Conservation (phyloP, 1,139 yeast species). For the Suhomyces coccinellae region DNA sequence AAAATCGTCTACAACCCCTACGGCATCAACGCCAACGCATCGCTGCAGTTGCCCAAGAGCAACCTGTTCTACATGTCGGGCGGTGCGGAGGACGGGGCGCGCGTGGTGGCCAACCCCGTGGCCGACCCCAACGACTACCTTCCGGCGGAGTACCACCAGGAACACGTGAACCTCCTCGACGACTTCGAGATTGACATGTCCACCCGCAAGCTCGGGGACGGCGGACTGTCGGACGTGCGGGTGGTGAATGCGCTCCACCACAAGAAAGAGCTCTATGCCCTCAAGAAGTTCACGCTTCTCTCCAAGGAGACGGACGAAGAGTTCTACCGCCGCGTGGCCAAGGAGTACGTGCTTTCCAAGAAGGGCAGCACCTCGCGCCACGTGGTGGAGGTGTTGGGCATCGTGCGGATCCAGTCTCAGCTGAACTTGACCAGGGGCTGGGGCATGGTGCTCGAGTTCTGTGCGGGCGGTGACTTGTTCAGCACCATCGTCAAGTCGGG, state of each 20-base stretch:
- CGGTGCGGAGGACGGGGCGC: constrained; percentile 37
- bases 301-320: constrained; percentile 62
- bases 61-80: constrained; percentile 46
- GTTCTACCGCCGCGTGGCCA: constrained; percentile 62
- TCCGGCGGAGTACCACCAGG: constrained; percentile 55
- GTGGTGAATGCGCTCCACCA: constrained; percentile 44
- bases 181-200: constrained; percentile 55
- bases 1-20: constrained; percentile 50
- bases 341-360: constrained; percentile 64
- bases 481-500: constrained; percentile 45
- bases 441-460: constrained; percentile 72
- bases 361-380: constrained; percentile 54
- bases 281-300: constrained; percentile 65
- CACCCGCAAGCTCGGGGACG: constrained; percentile 60
- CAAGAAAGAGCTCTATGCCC: constrained; percentile 50
- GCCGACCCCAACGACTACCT: constrained; percentile 66
- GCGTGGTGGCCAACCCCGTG: constrained; percentile 62
- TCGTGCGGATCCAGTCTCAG: constrained; percentile 60
- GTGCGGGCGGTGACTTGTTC: constrained; percentile 57
- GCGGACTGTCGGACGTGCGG: constrained; percentile 72
- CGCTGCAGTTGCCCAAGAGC: constrained; percentile 37
- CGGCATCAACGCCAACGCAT: constrained; percentile 42
- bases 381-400: constrained; percentile 54
- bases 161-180: constrained; percentile 54
- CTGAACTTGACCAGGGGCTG: constrained; percentile 62